Conservation (phyloP, 768 basidiomycete genomes). For the Lactarius hengduanensis region DNA sequence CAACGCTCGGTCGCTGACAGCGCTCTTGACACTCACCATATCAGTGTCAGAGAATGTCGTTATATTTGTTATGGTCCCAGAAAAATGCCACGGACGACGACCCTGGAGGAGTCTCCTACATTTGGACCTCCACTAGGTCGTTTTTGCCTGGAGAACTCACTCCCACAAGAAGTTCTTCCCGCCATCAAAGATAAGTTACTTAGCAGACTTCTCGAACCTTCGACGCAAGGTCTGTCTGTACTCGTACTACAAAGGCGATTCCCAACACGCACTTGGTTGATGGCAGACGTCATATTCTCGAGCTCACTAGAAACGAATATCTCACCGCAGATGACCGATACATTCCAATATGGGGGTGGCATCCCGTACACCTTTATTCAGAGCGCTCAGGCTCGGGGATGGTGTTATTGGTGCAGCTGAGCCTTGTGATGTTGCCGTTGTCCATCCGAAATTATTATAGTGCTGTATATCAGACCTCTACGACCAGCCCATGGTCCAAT, state of each 20-base stretch:
- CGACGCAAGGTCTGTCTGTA: slow-evolving; percentile 64
- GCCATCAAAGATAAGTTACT: slow-evolving; percentile 76
- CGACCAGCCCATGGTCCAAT: slow-evolving; percentile 53
- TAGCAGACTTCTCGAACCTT: slow-evolving; percentile 59
- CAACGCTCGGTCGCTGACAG: background rate
- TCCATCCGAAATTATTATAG: slow-evolving; percentile 63
- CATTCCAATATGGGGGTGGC: slow-evolving; percentile 58
- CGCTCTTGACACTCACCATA: slow-evolving; percentile 38
- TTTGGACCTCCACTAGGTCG: slow-evolving; percentile 66
- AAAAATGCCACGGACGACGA: slow-evolving; percentile 74
- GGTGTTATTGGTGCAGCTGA: slow-evolving; percentile 43
- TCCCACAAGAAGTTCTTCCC: slow-evolving; percentile 90
- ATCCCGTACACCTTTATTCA: slow-evolving; percentile 44
- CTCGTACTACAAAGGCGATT: slow-evolving; percentile 80
- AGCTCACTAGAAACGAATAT: slow-evolving; percentile 59
- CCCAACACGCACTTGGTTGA: slow-evolving; percentile 61
- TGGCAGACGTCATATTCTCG: slow-evolving; percentile 47
- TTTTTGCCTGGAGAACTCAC: slow-evolving; percentile 84
- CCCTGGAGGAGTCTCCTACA: slow-evolving; percentile 79
- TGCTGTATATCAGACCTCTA: slow-evolving; percentile 49
- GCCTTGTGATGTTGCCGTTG: slow-evolving; percentile 81
- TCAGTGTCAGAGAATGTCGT: slow-evolving; percentile 52
- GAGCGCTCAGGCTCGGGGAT: slow-evolving; percentile 13
- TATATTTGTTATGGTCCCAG: slow-evolving; percentile 79
- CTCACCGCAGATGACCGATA: slow-evolving; percentile 82